Conservation (phyloP, 768 basidiomycete species). For the Suillus subaureus region DNA sequence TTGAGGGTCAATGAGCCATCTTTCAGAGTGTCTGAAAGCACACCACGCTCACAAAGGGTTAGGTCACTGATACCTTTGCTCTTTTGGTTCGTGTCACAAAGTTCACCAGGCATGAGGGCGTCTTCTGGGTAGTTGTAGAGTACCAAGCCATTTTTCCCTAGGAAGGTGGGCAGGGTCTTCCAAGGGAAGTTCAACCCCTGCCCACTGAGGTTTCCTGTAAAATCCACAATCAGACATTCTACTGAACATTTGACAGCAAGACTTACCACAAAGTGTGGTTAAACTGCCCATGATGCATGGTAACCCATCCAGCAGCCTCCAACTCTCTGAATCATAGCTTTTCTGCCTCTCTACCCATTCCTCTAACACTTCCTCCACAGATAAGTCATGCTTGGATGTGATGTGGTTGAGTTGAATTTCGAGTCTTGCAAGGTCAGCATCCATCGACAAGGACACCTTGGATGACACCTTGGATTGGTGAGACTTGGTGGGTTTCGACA, state of each 20-base stretch:
- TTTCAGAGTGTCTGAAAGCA: neutral
- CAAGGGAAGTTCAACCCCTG: neutral
- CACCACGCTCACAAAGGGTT: neutral
- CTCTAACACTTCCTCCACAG: neutral
- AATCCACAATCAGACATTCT: neutral
- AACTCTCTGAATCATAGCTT: neutral
- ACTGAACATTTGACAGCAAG: neutral
- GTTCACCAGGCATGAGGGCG: constrained; percentile 4
- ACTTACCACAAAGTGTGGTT: neutral
- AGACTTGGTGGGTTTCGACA: neutral
- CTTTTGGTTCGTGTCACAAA: neutral
- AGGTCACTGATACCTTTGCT: constrained; percentile 6
- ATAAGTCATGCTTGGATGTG: neutral
- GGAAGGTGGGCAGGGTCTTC: constrained; percentile 3
- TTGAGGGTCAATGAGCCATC: neutral
- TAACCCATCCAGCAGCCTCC: neutral
- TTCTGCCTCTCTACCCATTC: neutral
- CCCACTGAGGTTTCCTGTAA: neutral
- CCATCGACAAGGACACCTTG: neutral
- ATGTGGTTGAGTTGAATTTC: neutral
- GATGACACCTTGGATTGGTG: no score
- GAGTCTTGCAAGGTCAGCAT: neutral
- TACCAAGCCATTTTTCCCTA: neutral
- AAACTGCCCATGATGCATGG: neutral
- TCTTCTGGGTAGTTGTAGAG: neutral